These are phyloP conservation scores for Moesziomyces sp. DNA, from an alignment of 1,284 basidiomycete species.

Conservation along the genomic window DNA sequence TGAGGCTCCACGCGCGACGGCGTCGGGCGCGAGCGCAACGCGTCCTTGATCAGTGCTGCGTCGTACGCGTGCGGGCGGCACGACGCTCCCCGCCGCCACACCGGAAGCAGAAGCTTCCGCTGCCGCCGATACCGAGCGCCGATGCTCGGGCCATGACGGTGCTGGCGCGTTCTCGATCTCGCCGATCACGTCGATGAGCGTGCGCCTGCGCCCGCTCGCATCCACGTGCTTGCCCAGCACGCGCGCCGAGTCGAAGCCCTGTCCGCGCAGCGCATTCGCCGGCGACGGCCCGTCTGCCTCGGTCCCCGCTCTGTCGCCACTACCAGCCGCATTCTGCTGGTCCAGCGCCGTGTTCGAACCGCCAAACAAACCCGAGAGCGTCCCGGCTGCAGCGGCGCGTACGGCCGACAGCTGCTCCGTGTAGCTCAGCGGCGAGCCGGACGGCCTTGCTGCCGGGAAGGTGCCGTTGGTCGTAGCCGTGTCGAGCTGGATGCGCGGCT, in stretches of 20 bases:
- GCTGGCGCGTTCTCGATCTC: conserved; percentile 29
- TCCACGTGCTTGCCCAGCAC: conserved; percentile 26
- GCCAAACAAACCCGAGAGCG: conserved; percentile 34
- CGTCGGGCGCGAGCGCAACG: conserved; percentile 6
- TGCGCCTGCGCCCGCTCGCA: conserved; percentile 17
- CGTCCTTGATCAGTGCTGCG: conserved; percentile 35
- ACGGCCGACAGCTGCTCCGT: conserved; percentile 43
- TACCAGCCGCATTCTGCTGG: conserved; percentile 14
- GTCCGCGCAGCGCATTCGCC: conserved; percentile 27
- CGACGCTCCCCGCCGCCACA: conserved; percentile 12
- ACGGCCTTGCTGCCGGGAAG: conserved; percentile 24
- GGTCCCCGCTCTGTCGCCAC: conserved; percentile 4
- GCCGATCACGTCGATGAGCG: conserved; percentile 45
- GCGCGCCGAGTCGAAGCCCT: conserved; percentile 42
- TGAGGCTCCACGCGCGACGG: conserved; percentile 8
- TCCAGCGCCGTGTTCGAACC: conserved; percentile 25
- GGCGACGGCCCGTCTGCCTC: conserved; percentile 30
- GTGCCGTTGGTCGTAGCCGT: conserved; percentile 9
- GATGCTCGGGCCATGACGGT: conserved; percentile 17
- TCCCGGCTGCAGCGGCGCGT: conserved; percentile 37
- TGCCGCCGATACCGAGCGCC: conserved; percentile 27
- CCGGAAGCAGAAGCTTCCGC: too few relatives aligned
- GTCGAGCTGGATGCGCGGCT: conserved; percentile 18
- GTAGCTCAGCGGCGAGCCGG: conserved; percentile 31
- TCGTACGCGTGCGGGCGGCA: conserved; percentile 8